Evolutionary conservation across 2,329 filamentous ascomycete species (phyloP).

Genomic region (Hypomyces rosellus): DNA sequence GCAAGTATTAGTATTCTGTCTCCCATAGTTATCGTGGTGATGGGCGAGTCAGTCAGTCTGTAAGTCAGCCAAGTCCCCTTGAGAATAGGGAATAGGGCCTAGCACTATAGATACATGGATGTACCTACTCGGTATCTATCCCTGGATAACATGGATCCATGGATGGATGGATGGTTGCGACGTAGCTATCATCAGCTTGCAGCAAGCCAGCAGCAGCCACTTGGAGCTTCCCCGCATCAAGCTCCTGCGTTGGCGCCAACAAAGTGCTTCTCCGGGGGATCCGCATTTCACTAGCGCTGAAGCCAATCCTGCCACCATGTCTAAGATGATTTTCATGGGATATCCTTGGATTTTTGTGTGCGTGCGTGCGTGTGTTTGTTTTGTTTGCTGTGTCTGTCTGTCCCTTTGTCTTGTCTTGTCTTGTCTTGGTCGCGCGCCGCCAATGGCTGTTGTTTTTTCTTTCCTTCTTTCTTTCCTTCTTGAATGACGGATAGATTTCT

Average conservation of each 20-base stretch:
- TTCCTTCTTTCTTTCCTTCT: too few relatives aligned
- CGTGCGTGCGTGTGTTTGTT: not conserved
- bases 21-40: not conserved
- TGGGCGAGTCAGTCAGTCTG: not conserved
- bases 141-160: too few relatives aligned
- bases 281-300: conserved; percentile 8
- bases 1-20: not conserved
- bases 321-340: not conserved
- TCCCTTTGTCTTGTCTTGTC: not conserved
- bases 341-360: not conserved
- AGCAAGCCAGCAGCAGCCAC: not conserved
- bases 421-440: too few relatives aligned
- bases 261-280: conserved; percentile 8
- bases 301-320: conserved; percentile 1
- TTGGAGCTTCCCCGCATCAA: conserved; percentile 12
- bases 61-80: too few relatives aligned
- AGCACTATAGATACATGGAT: too few relatives aligned
- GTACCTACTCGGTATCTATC: too few relatives aligned
- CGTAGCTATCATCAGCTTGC: not conserved
- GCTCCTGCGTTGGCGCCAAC: conserved; percentile 12
- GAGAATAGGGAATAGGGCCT: too few relatives aligned
- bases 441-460: too few relatives aligned
- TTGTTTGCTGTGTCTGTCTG: not conserved
- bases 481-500: too few relatives aligned
- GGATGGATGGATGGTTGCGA: too few relatives aligned